Conservation (phyloP, 202 grass and related monocot genomes). For the Digitaria exilis region DNA sequence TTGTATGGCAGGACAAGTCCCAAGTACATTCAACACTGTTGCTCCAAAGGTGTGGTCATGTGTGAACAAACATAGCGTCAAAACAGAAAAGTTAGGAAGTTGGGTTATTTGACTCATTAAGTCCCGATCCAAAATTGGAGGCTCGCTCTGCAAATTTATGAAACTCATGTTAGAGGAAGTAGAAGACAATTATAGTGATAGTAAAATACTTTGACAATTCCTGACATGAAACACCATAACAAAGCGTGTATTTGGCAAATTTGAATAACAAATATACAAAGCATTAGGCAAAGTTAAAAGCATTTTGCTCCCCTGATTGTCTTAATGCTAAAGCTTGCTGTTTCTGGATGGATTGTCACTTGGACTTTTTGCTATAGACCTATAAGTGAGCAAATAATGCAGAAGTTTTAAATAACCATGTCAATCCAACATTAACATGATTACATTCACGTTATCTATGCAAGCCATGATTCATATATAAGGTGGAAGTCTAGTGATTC, state of each 20-base stretch:
- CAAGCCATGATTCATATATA: background rate
- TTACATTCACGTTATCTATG: background rate
- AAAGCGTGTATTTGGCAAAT: background rate
- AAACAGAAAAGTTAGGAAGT: constrained; percentile 5
- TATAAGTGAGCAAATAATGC: background rate
- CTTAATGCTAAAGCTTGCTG: background rate
- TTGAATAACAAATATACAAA: background rate
- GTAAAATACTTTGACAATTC: background rate
- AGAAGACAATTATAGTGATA: background rate
- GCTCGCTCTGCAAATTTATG: background rate
- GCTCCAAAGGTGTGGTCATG: background rate
- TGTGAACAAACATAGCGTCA: background rate
- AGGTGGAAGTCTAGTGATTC: background rate
- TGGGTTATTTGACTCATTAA: constrained; percentile 1
- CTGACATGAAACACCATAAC: background rate
- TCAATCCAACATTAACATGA: background rate
- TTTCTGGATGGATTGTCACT: background rate
- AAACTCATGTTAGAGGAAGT: background rate
- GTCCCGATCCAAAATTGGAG: background rate
- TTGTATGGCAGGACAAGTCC: background rate
- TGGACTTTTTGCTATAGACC: background rate
- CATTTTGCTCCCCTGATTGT: background rate
- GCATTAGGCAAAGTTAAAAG: background rate
- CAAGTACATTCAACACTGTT: constrained; percentile 16
- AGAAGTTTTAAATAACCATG: background rate